Base-by-base conservation (phyloP, 768 basidiomycete genomes). In the Russula foetens region DNA sequence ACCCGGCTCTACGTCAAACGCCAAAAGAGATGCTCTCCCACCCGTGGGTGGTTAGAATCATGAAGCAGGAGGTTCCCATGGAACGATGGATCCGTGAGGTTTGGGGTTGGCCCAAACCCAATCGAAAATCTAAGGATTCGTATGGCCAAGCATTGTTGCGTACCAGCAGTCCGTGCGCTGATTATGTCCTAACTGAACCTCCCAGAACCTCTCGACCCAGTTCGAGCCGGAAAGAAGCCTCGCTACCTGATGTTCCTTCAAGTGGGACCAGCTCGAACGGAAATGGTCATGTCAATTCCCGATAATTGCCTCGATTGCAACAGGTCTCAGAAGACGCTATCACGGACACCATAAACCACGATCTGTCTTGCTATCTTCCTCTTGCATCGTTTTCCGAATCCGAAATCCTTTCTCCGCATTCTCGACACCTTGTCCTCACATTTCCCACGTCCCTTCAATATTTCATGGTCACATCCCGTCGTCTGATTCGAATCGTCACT, bases 21-120 rank as follows among this genome's bases (percentile, higher is more conserved):
- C 94, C 94, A 1, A 85, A 80, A 67, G 86, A 92, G 66, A 84
- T 96, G 81, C 76, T 94, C 53, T 72, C 75, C 45, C 94, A 97
- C 71, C 85, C 86, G 9, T 97, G 92, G 90, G 85, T 97, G 61
- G 73, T 79, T 54, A 76, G 77, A 58, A 79, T 82, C 54, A 90
- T 92, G 82, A 84, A 83, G 71, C 82, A 86, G 70, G 90, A 92
- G 66, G 85, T 90, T 41, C 84, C 90, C 62, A 95, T 96, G 90
- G 87, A 84, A 7, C 84, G 82, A 68, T 96, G 92, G 92, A 86
- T 93, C 59, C 79, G 85, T 63, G 80, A 88, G 69, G 86, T 93
- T 44, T 92, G 89, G 88, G 84, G 81, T 59, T 92, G 89, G 89
- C 78, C 79, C 54, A 79, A 77, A 71, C 67, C 79, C 21, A 66